Evolutionary conservation across 176 grass and related monocot species (phyloP).

Genomic region (Eleusine coracana): DNA sequence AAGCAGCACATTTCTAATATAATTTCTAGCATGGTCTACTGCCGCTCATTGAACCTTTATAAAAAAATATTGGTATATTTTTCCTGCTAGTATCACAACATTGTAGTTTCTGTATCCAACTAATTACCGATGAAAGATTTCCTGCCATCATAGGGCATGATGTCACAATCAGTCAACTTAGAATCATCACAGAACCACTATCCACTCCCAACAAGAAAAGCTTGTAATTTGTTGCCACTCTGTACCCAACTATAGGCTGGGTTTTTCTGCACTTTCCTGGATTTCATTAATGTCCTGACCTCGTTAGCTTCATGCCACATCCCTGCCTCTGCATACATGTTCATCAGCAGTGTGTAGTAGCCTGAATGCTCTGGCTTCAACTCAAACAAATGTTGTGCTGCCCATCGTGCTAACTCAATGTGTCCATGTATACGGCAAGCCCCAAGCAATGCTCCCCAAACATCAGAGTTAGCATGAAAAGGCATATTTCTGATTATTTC

Average conservation of each 20-base stretch:
- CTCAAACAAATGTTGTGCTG: slow-evolving; percentile 83
- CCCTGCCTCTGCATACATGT: slow-evolving; percentile 83
- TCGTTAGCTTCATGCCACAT: slow-evolving; percentile 74
- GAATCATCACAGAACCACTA: slow-evolving; percentile 22
- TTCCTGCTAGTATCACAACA: no score
- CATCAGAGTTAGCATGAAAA: slow-evolving; percentile 74
- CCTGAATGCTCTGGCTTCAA: slow-evolving; percentile 76
- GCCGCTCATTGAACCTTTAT: not conserved
- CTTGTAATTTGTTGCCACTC: slow-evolving; percentile 49
- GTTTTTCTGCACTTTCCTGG: slow-evolving; percentile 74
- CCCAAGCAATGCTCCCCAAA: slow-evolving; percentile 88
- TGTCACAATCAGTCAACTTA: slow-evolving; percentile 3
- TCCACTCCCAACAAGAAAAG: slow-evolving; percentile 57
- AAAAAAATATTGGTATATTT: slow-evolving; percentile 6
- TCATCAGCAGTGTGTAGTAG: slow-evolving; percentile 79
- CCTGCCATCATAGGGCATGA: slow-evolving; percentile 3
- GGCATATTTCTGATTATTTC: slow-evolving; percentile 81
- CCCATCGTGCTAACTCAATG: slow-evolving; percentile 65
- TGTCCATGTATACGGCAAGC: slow-evolving; percentile 84
- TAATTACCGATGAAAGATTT: slow-evolving; percentile 10
- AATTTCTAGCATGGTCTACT: not conserved
- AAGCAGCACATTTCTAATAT: no score
- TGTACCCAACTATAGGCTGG: slow-evolving; percentile 90
- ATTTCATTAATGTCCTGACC: slow-evolving; percentile 80
- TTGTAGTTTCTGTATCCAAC: not conserved